phyloP scores from a whole-genome alignment of 2,329 filamentous ascomycete species.

The Pseudovirgaria hyperparasitica region DNA sequence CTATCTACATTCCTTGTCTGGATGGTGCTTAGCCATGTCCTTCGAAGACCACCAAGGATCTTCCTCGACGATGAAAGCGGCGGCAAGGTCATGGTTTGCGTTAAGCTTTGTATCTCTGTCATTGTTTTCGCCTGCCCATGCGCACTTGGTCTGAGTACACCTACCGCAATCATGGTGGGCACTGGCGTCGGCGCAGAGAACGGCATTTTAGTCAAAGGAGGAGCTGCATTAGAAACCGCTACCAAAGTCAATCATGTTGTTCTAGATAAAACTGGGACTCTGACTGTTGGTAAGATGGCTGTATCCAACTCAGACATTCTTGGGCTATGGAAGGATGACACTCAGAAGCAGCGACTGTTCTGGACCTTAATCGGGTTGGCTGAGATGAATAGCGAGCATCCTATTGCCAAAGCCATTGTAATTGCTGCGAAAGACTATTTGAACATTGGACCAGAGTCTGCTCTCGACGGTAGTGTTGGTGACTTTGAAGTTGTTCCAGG shows the following conservation, averaged over 20 bases:
- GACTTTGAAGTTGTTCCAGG: slow-evolving; percentile 78
- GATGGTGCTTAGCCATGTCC: slow-evolving; percentile 87
- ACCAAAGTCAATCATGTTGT: slow-evolving; percentile 85
- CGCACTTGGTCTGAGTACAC: slow-evolving; percentile 87
- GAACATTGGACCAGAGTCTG: slow-evolving; percentile 55
- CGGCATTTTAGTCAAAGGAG: slow-evolving; percentile 95
- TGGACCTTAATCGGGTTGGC: slow-evolving; percentile 94
- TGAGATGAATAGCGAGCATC: slow-evolving; percentile 92
- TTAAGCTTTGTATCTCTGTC: slow-evolving; percentile 95
- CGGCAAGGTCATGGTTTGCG: slow-evolving; percentile 88
- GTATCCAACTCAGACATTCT: slow-evolving; percentile 61
- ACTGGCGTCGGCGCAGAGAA: slow-evolving; percentile 94
- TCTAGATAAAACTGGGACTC: slow-evolving; percentile 89
- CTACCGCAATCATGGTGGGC: slow-evolving; percentile 96
- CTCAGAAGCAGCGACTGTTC: slow-evolving; percentile 65
- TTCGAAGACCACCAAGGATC: slow-evolving; percentile 74
- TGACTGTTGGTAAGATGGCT: slow-evolving; percentile 92
- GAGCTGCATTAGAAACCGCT: slow-evolving; percentile 77
- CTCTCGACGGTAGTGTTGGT: slow-evolving; percentile 70
- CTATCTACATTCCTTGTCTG: slow-evolving; percentile 75
- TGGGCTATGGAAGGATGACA: slow-evolving; percentile 54
- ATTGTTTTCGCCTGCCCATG: slow-evolving; percentile 98
- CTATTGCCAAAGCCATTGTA: slow-evolving; percentile 82
- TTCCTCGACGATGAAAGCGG: slow-evolving; percentile 72
- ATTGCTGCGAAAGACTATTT: slow-evolving; percentile 63